Conservation (phyloP, 163 green algal genomes). For the Scenedesmus sp. region DNA sequence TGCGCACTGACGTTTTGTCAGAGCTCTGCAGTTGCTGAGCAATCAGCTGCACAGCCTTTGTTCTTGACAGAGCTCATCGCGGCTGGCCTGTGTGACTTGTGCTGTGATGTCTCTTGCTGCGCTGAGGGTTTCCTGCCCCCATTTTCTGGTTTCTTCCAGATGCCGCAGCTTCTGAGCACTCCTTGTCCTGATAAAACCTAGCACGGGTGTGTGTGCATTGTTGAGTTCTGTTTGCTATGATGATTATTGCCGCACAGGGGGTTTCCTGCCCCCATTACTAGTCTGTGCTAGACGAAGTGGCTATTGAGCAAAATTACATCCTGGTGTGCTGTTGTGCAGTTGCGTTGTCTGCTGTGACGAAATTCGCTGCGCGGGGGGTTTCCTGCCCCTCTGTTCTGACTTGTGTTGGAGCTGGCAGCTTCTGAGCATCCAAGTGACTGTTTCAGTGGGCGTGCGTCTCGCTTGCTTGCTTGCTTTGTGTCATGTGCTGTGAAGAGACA, state of each 20-base stretch:
- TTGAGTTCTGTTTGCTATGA: conserved; percentile 22
- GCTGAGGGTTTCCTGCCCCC: conserved; percentile 49
- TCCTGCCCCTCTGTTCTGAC: conserved; percentile 34
- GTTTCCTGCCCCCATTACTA: conserved; percentile 42
- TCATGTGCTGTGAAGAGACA: conserved; percentile 9
- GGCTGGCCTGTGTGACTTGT: background rate
- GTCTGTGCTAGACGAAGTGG: background rate
- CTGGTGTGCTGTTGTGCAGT: background rate
- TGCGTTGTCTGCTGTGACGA: conserved; percentile 27
- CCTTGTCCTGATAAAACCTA: background rate
- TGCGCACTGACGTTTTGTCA: background rate
- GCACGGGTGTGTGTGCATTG: too few species aligned
- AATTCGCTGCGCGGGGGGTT: conserved; percentile 22
- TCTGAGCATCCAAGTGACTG: conserved; percentile 32
- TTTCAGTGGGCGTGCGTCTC: background rate
- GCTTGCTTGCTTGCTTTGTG: background rate
- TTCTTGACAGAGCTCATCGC: background rate
- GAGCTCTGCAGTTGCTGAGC: conserved; percentile 16
- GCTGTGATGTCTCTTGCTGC: conserved; percentile 42
- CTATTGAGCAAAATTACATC: conserved; percentile 24
- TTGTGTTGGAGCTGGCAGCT: background rate
- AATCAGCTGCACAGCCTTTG: background rate
- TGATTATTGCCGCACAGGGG: conserved; percentile 8
- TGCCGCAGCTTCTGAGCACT: conserved; percentile 36
- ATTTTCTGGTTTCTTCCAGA: background rate